Conservation (phyloP, 2,329 filamentous ascomycete genomes). For the Talaromyces sp. region DNA sequence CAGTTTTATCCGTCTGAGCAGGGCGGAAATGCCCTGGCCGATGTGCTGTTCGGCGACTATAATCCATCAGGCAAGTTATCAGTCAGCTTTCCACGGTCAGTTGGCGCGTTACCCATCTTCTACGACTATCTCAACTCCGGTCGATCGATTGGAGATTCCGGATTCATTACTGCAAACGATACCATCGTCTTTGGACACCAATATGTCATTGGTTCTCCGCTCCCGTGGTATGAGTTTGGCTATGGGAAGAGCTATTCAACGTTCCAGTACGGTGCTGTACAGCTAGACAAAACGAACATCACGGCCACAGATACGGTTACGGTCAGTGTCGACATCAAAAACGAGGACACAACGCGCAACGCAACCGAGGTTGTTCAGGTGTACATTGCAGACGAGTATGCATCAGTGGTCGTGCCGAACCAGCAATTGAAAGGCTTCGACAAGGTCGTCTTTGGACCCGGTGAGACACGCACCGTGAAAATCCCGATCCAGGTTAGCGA, state of each 20-base stretch:
- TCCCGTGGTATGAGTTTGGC: slow-evolving; percentile 61
- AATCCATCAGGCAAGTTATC: slow-evolving; percentile 63
- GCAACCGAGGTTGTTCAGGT: slow-evolving; percentile 65
- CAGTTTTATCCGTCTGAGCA: slow-evolving; percentile 71
- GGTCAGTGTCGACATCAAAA: slow-evolving; percentile 58
- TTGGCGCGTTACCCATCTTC: slow-evolving; percentile 64
- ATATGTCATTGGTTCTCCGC: slow-evolving; percentile 58
- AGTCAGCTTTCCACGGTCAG: slow-evolving; percentile 62
- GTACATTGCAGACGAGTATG: slow-evolving; percentile 60
- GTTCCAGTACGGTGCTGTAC: slow-evolving; percentile 49
- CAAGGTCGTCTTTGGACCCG: slow-evolving; percentile 58
- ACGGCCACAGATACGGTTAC: slow-evolving; percentile 53
- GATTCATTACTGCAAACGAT: slow-evolving; percentile 50
- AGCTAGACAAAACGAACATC: slow-evolving; percentile 38
- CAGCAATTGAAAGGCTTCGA: slow-evolving; percentile 62
- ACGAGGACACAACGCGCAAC: slow-evolving; percentile 48
- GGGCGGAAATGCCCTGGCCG: slow-evolving; percentile 61
- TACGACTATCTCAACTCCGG: slow-evolving; percentile 69
- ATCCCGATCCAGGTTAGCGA: slow-evolving; percentile 49
- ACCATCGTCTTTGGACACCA: slow-evolving; percentile 60
- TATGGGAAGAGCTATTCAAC: slow-evolving; percentile 62
- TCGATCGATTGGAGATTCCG: slow-evolving; percentile 50
- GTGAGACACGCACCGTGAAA: slow-evolving; percentile 51
- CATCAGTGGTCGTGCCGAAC: slow-evolving; percentile 61
- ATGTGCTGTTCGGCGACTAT: slow-evolving; percentile 59